Evolutionary conservation across 768 basidiomycete genomes (phyloP).

Genomic region (Neoboletus brunneissimus): DNA sequence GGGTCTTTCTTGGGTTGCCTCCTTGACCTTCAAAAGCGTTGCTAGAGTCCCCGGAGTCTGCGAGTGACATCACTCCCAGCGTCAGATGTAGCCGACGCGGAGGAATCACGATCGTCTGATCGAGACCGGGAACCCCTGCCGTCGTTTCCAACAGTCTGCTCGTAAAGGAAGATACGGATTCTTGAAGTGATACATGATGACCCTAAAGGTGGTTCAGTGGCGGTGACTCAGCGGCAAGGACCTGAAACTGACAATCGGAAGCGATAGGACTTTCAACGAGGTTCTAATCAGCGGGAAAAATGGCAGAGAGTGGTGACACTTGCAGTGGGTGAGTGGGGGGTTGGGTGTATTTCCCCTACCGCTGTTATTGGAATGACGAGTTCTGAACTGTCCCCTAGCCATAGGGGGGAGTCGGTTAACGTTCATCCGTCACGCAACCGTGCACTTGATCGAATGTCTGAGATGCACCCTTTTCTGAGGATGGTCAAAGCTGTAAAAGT

Average conservation of each 20-base stretch:
- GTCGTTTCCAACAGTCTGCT: slow-evolving; percentile 16
- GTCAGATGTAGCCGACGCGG: slow-evolving; percentile 67
- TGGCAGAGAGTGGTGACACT: slow-evolving; percentile 4
- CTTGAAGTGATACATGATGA: slow-evolving; percentile 40
- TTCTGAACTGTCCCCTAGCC: slow-evolving; percentile 10
- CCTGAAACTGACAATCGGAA: slow-evolving; percentile 33
- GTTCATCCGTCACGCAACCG: neutral
- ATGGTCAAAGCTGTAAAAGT: neutral
- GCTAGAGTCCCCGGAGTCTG: slow-evolving; percentile 15
- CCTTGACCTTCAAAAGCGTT: neutral
- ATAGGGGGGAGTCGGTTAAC: slow-evolving; percentile 9
- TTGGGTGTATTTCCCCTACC: slow-evolving; percentile 2
- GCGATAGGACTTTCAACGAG: slow-evolving; percentile 25
- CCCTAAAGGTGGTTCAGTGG: slow-evolving; percentile 29
- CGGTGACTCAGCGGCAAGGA: slow-evolving; percentile 20
- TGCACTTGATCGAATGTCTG: neutral
- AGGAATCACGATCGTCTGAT: slow-evolving; percentile 55
- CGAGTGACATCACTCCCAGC: slow-evolving; percentile 68
- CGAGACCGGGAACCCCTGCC: slow-evolving; percentile 48
- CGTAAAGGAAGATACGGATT: slow-evolving; percentile 37
- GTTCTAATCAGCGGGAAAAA: slow-evolving; percentile 1
- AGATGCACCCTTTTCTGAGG: neutral
- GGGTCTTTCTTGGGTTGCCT: slow-evolving; percentile 24
- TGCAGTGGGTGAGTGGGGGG: slow-evolving; percentile 27
- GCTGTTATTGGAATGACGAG: neutral